Evolutionary conservation across 208 protist genomes (phyloP).

Genomic region (Leishmania tropica): DNA sequence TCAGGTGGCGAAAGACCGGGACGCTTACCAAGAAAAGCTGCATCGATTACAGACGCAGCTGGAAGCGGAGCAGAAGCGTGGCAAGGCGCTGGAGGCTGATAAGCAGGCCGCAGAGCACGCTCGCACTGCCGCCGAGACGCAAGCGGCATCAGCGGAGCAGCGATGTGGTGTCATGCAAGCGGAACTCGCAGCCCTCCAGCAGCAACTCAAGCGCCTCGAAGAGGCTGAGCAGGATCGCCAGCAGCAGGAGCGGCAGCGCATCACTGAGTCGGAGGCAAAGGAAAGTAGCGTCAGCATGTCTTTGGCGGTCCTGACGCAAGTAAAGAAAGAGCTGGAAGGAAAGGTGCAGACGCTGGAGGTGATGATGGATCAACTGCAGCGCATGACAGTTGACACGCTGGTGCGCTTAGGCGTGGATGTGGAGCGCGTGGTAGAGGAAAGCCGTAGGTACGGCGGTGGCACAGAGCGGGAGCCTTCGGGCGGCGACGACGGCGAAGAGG

Average conservation of each 20-base stretch:
- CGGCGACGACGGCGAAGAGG: neutral
- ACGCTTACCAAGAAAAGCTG: neutral
- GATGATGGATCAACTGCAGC: slow-evolving; percentile 24
- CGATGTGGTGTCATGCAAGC: neutral
- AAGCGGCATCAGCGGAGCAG: neutral
- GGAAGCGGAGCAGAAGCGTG: neutral
- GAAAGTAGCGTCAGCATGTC: slow-evolving; percentile 16
- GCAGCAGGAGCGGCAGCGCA: slow-evolving; percentile 4
- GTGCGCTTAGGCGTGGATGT: slow-evolving; percentile 35
- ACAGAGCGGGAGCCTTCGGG: too few relatives aligned
- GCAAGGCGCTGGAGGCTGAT: neutral
- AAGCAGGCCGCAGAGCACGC: neutral
- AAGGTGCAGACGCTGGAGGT: slow-evolving; percentile 30
- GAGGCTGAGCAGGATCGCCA: neutral
- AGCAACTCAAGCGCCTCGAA: slow-evolving; percentile 7
- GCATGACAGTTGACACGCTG: slow-evolving; percentile 28
- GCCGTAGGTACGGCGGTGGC: neutral
- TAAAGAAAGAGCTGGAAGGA: slow-evolving; percentile 23
- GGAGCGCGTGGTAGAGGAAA: slow-evolving; percentile 2
- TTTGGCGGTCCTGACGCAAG: slow-evolving; percentile 8
- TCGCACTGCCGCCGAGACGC: slow-evolving; percentile 9
- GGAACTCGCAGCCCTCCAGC: slow-evolving; percentile 1
- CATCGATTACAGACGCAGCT: slow-evolving; percentile 3
- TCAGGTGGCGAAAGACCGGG: neutral
- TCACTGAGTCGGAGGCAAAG: slow-evolving; percentile 1